Percentiles rank a stretch among this genome's conserved stretches.
Evolutionary conservation across 306 rosid genomes (phyloP).

Genomic region (Sechiopsis laciniata): DNA sequence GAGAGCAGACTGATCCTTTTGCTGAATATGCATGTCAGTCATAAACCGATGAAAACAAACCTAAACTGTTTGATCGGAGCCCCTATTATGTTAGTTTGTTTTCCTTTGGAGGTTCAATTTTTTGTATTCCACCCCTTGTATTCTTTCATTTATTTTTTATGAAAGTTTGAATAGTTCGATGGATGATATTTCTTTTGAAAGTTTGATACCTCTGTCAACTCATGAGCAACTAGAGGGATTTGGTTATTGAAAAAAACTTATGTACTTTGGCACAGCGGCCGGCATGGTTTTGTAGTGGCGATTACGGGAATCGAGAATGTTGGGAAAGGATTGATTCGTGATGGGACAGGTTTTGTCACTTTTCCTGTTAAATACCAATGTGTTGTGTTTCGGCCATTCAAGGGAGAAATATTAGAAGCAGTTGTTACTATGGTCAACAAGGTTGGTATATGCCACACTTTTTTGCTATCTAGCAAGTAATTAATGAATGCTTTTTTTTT

Average conservation of each 20-base stretch:
- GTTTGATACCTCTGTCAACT: background rate
- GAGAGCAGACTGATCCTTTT: background rate
- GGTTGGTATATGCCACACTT: conserved; percentile 34
- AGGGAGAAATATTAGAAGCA: conserved; percentile 93
- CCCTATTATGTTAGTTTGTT: background rate
- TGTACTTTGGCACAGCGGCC: conserved; percentile 47
- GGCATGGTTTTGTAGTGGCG: conserved; percentile 95
- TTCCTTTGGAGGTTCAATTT: too few species aligned
- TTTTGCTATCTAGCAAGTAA: background rate
- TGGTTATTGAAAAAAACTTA: background rate
- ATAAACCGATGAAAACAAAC: background rate
- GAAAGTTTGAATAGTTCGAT: background rate
- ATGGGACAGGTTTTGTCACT: conserved; percentile 90
- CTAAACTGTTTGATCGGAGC: background rate
- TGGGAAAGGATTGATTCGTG: conserved; percentile 84
- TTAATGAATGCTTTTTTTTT: conserved; percentile 10
- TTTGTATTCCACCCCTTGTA: background rate
- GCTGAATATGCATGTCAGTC: conserved; percentile 3
- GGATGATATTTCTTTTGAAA: conserved; percentile 2
- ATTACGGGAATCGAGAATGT: conserved; percentile 83
- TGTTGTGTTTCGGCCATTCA: conserved; percentile 92
- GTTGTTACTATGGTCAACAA: conserved; percentile 96
- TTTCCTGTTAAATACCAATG: conserved; percentile 96
- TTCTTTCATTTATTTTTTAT: background rate
- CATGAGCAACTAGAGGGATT: conserved; percentile 1